These are phyloP conservation scores for Tinospora cordifolia DNA, from an alignment of 164 flowering plant genomes.

Conservation along the genomic window DNA sequence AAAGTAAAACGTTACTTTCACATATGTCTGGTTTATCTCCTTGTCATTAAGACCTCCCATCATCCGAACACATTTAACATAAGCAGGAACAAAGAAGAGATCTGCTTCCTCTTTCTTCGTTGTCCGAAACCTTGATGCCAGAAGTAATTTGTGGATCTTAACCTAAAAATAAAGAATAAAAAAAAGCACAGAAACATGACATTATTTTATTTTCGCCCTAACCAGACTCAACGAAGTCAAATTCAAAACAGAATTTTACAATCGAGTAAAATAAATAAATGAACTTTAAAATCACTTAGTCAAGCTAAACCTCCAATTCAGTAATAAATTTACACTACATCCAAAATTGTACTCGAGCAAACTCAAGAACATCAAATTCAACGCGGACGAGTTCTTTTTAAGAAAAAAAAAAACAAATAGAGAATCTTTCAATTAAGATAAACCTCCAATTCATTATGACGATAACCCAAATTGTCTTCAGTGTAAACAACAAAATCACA, in stretches of 20 bases:
- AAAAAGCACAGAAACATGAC: no score
- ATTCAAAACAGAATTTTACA: not conserved
- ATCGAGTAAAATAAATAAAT: not conserved
- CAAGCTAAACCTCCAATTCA: no score
- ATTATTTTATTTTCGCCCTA: no score
- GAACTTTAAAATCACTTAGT: no score
- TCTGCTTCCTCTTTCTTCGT: slow-evolving; percentile 78
- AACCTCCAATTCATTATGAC: no score
- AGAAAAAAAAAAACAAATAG: not conserved
- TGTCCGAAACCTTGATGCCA: slow-evolving; percentile 62
- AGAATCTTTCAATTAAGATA: no score
- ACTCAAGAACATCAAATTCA: not conserved
- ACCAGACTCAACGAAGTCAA: not conserved
- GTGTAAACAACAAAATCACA: not conserved
- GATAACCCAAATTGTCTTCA: no score
- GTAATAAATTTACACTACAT: no score
- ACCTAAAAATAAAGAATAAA: slow-evolving; percentile 31
- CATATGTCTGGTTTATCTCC: slow-evolving; percentile 76
- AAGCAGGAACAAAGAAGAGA: slow-evolving; percentile 86
- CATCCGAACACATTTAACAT: slow-evolving; percentile 86
- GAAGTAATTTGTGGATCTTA: slow-evolving; percentile 57
- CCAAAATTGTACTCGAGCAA: not conserved
- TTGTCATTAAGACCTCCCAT: slow-evolving; percentile 85
- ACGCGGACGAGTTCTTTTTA: not conserved
- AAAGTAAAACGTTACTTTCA: slow-evolving; percentile 44